Base-by-base conservation (phyloP, 768 basidiomycete species). In the Suillus sp. region DNA sequence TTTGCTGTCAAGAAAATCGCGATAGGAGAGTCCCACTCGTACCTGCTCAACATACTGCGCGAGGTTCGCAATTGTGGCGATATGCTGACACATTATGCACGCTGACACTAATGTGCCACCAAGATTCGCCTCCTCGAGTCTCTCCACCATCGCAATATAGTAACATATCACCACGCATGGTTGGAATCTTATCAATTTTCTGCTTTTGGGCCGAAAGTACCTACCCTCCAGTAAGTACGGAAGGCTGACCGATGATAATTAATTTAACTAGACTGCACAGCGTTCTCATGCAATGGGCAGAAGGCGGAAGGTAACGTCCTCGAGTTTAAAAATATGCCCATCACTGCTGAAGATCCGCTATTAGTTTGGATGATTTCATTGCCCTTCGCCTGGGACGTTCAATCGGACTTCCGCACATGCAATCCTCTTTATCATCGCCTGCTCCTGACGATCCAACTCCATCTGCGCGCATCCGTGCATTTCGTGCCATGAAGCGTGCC, bases 1-100 rank as follows among this genome's bases (percentile, higher is more conserved):
- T 97, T 96, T 73, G 96, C 96, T 0, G 92, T 97, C 54, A 99
- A 99, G 79, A 98, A 97, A 74, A 94, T 99, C 25, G 95, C 96
- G 0, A 92, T 98, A 0, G 95, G 95, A 55, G 87, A 93, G 70
- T 96, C 93, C 0, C 91, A 94, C 67, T 82, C 88, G 2, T 96
- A 96, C 77, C 80, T 96, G 7, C 77, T 95, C 45, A 88, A 87
- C 56, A 95, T 92, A 61, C 78, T 96, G 43, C 86, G 86, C 50
- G 95, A 96, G 80, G 88, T 84, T 51, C 54, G 79, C 65, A 47
- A 48, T n/a, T 51, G 40, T 27, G 16, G 35, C 16, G 37, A 56
- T 56, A 56, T 6, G 9, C 22, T 56, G 22, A 38, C 16, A 22
- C 35, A 11, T 55, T 35, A 20, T 56, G 37, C 22, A 6, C 55